Evolutionary conservation across 169 alveolate species (phyloP), one percentile per base, ranked within the genome.

Genomic region (Babesia sp.): DNA sequence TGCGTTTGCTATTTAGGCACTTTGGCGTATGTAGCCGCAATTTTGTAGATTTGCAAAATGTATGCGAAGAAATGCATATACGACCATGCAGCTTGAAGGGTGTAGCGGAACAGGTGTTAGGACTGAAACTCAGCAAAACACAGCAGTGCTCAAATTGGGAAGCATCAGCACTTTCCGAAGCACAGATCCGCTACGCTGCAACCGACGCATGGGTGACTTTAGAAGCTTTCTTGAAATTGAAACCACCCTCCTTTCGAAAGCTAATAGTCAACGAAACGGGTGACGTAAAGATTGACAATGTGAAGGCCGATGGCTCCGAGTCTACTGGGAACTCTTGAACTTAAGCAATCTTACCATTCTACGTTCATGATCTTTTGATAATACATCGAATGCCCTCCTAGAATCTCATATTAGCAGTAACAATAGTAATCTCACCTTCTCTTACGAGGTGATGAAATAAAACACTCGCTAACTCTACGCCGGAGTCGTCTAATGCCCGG

Each of bases 71-170:
- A 53, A 20, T 68, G 37, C 66, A 67, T 53, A 46, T 72, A 31
- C 53, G 29, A 18, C 85, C 89, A 4, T 48, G 83, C 46, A 71
- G 78, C 42, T 59, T 81, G 14, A 51, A 81, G 53, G 66, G 61
- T 46, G 89, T 74, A 11, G 77, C 58, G 1, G 78, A 50, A n/a
- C 55, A 37, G 36, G 78, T 66, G 11, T 18, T 81, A 33, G 71
- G 77, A 8, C 39, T 81, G 29, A 36, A 44, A 18, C 73, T 81
- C 50, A 41, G 56, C 69, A 81, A 81, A 58, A 64, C 29, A 44
- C 85, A 71, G 39, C 89, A 81, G 75, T 71, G 85, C 55, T 81
- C 89, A 33, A 81, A 81, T 59, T 81, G 89, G 89, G 89, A 81
- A 59, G 85, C 85, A 12, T 55, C 54, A 3, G 31, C 42, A 0